Evolutionary conservation across 2,329 filamentous ascomycete genomes (phyloP), one percentile per base, ranked within the genome.

Genomic region (Apiospora marii): DNA sequence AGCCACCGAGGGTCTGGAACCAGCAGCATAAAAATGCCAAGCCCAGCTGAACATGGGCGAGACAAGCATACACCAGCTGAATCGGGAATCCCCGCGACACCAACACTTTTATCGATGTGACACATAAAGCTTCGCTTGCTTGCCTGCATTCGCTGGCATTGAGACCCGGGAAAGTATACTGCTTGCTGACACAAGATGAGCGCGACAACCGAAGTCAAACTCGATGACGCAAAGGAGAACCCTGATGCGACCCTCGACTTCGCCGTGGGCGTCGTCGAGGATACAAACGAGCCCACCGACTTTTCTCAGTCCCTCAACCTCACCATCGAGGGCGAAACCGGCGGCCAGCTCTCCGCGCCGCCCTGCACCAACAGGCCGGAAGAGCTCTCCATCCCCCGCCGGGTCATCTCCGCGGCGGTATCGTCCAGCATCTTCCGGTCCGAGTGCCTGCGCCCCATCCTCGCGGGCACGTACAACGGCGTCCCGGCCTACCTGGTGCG

Each of bases 391-490:
- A 24, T 64, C 4, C 58, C 58, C 19, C 58, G 58, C 14, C 3
- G 41, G 10, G n/a, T 64, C 34, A 64, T 64, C 30, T 64, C 58
- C 7, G 37, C 58, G 34, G 13, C 30, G 19, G 58, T 64, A 0
- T 64, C 58, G 10, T 64, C 58, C 34, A 64, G 34, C 19, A 64
- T 41, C 34, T 41, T 64, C 19, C 58, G 41, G 10, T 37, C 58
- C 30, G 58, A 64, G 34, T 64, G 58, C 10, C 34, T 64, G 4
- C 58, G 58, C 1, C 58, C 58, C 34, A 14, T 64, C 34, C 3
- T 64, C 34, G 58, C 58, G 19, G 58, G 58, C 19, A 64, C 58
- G 3, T 64, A 64, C 22, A n/a, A n/a, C 34, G 58, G 58, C 34
- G 19, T 14, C 30, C 58, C 58, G 19, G 58, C 58, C 34, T 64